phyloP scores from a whole-genome alignment of 2,329 filamentous ascomycete genomes.

The Arthrinium phaeospermum region DNA sequence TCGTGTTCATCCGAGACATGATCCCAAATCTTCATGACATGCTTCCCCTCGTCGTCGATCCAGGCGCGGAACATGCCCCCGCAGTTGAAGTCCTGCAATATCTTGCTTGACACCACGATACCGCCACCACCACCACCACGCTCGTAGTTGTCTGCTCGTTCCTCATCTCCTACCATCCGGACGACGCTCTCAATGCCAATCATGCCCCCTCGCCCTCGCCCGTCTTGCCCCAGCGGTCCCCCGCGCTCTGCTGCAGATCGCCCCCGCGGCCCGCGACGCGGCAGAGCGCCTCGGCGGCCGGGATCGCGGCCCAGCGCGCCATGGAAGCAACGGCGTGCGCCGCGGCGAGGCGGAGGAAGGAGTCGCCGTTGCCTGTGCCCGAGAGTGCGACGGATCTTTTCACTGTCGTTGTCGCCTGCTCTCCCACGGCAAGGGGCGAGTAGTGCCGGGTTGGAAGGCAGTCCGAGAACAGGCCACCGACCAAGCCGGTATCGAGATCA shows the following conservation, averaged over 20 bases:
- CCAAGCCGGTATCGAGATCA: slow-evolving; percentile 44
- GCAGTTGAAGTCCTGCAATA: slow-evolving; percentile 83
- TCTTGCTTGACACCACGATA: slow-evolving; percentile 45
- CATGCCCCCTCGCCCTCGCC: slow-evolving; percentile 86
- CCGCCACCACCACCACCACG: background rate
- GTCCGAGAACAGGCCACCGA: slow-evolving; percentile 55
- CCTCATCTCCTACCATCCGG: slow-evolving; percentile 48
- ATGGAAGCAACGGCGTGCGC: slow-evolving; percentile 76
- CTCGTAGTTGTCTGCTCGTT: slow-evolving; percentile 42
- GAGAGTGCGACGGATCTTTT: slow-evolving; percentile 64
- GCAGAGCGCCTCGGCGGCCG: slow-evolving; percentile 63
- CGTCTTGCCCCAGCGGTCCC: slow-evolving; percentile 71
- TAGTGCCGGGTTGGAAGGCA: slow-evolving; percentile 61
- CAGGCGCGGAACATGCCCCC: slow-evolving; percentile 88
- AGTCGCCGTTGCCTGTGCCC: slow-evolving; percentile 88
- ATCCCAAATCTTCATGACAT: slow-evolving; percentile 64
- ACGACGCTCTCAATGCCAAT: slow-evolving; percentile 76
- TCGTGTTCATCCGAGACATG: slow-evolving; percentile 36
- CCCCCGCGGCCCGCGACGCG: slow-evolving; percentile 74
- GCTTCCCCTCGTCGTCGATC: slow-evolving; percentile 65
- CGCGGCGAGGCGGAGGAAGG: slow-evolving; percentile 76
- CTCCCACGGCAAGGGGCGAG: slow-evolving; percentile 34
- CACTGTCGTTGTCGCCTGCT: slow-evolving; percentile 34
- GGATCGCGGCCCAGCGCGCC: slow-evolving; percentile 63
- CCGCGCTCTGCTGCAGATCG: slow-evolving; percentile 76